These are phyloP conservation scores for Lagenidium sp. DNA, from an alignment of 352 stramenopile species.

Conservation along the genomic window DNA sequence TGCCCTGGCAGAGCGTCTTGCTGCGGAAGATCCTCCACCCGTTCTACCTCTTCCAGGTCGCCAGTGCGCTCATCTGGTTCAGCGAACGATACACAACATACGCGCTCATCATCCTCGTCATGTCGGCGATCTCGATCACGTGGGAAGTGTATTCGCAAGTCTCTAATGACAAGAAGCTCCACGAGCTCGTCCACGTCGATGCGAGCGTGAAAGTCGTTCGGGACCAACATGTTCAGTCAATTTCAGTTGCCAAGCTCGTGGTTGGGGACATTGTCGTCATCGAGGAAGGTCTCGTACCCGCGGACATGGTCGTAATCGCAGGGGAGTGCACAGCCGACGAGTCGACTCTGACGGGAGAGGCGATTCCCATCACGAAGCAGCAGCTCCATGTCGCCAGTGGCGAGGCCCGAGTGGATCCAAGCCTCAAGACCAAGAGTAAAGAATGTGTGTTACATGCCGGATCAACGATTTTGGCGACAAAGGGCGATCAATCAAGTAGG, in stretches of 20 bases:
- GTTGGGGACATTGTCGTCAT: constrained; percentile 63
- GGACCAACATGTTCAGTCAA: constrained; percentile 28
- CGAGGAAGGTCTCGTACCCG: constrained; percentile 48
- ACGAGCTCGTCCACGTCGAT: constrained; percentile 45
- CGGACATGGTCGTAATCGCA: constrained; percentile 49
- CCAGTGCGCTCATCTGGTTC: constrained; percentile 61
- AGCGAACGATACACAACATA: constrained; percentile 61
- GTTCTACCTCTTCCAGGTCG: constrained; percentile 76
- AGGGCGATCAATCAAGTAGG: constrained; percentile 11
- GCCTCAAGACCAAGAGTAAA: constrained; percentile 31
- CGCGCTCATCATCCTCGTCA: constrained; percentile 42
- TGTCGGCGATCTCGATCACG: constrained; percentile 57
- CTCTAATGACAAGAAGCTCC: constrained; percentile 47
- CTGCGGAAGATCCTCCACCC: constrained; percentile 64
- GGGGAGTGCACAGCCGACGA: constrained; percentile 69
- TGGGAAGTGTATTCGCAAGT: constrained; percentile 67
- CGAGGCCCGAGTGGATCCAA: constrained; percentile 17
- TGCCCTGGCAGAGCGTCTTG: constrained; percentile 36
- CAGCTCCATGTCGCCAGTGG: constrained; percentile 1
- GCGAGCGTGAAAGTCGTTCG: constrained; percentile 50
- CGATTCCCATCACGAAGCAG: constrained; percentile 75
- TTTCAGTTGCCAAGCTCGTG: constrained; percentile 41
- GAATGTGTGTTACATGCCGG: constrained; percentile 52
- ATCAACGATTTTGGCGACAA: constrained; percentile 21
- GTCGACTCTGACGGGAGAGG: constrained; percentile 69